Evolutionary conservation across 305 asterid genomes (phyloP), one percentile per base, ranked within the genome.

Genomic region (Solanum aculeatissimum): DNA sequence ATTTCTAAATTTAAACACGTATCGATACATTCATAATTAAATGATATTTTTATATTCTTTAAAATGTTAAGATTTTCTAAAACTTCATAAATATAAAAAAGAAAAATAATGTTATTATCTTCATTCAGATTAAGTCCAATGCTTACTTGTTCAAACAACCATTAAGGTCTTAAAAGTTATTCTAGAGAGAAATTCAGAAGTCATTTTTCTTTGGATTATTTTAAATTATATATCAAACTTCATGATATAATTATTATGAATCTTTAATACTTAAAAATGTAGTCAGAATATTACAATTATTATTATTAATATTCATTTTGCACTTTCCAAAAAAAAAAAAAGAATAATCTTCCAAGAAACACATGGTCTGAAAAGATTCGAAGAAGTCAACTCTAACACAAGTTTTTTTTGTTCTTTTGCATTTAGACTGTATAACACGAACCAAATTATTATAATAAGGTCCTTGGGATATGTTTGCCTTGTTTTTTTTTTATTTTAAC

Each of bases 391-490:
- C 95, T 78, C 45, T 70, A 80, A 83, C 69, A 66, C 81, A 80
- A 83, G 77, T 71, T 85, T 75, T 85, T 75, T 87, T 90, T 87
- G 78, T 83, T 47, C 78, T 57, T 49, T 35, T 82, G 19, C 49
- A 53, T 40, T 71, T 74, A 23, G 57, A 72, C 55, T 43, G 38
- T 72, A n/a, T 43, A 43, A 43, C 13, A 23, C 7, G n/a, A 71
- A n/a, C 12, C 38, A 72, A 72, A 72, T 21, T 72, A 72, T 58
- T 57, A 57, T 43, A 58, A 40, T 9, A 54, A 66, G 83, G 85
- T 84, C 78, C 87, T 92, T 80, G 90, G 93, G 90, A 90, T 86
- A 88, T 92, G 95, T 90, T 89, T 88, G 90, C 95, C 95, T 90
- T n/a, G n/a, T n/a, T n/a, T 90, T 88, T 89, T 21, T 49, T 58